A percentile compares a stretch with the other conserved stretches of the same genome.
Evolutionary conservation across 2,329 filamentous ascomycete genomes (phyloP).

Genomic region (Remersonia thermophila): DNA sequence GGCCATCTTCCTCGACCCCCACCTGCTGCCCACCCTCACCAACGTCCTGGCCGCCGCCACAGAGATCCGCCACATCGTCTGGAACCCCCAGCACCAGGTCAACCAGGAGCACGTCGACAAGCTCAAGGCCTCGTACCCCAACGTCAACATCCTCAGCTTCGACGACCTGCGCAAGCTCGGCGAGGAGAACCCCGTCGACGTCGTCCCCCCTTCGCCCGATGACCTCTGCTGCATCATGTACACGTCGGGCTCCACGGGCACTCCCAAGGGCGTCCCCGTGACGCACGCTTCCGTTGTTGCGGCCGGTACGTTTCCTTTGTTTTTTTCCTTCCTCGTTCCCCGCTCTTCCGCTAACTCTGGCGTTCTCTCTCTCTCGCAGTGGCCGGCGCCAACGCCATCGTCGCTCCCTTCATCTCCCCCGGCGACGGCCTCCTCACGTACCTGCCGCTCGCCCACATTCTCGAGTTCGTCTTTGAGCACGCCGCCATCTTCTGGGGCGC

Average conservation of each 20-base stretch:
- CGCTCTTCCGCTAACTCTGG: background rate
- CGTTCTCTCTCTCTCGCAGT: conserved; percentile 30
- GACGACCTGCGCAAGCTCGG: conserved; percentile 40
- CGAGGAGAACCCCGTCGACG: conserved; percentile 53
- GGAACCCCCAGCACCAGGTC: conserved; percentile 41
- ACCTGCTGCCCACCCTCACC: conserved; percentile 47
- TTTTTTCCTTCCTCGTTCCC: background rate
- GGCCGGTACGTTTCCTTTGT: conserved; percentile 42
- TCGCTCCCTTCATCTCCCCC: conserved; percentile 64
- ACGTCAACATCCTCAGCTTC: conserved; percentile 36
- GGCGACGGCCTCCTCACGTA: conserved; percentile 73
- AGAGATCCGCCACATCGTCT: conserved; percentile 39
- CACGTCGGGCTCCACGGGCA: conserved; percentile 71
- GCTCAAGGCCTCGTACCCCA: conserved; percentile 35
- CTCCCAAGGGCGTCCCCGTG: conserved; percentile 69
- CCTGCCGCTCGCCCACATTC: conserved; percentile 75
- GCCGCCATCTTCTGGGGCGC: conserved; percentile 73
- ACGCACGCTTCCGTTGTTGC: conserved; percentile 65
- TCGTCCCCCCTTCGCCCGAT: conserved; percentile 55
- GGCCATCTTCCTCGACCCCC: conserved; percentile 62
- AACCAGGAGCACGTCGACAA: conserved; percentile 38
- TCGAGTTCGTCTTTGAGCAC: conserved; percentile 86
- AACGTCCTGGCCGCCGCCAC: conserved; percentile 41
- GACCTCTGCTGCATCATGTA: conserved; percentile 65
- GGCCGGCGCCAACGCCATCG: conserved; percentile 64